Evolutionary conservation across 2,329 filamentous ascomycete species (phyloP), one percentile per base, ranked within the genome.

Genomic region (Fusarium napiforme): DNA sequence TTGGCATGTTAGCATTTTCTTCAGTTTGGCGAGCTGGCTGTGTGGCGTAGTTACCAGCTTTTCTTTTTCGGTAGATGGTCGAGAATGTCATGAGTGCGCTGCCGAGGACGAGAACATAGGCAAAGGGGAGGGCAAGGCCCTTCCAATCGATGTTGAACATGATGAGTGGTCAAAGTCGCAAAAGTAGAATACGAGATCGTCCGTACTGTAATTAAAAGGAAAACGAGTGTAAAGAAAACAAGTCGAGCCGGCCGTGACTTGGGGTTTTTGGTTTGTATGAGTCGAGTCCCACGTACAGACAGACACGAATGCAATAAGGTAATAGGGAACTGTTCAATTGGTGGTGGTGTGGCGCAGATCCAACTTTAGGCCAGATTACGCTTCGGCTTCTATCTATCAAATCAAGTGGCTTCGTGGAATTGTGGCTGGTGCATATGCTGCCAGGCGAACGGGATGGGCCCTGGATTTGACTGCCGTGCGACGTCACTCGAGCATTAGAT

Each of bases 11-110:
- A 74, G 71, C 55, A 50, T 19, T 15, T 36, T 5, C 36, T 37
- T 39, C 5, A 14, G 23, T 11, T 23, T n/a, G 16, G 11, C 16
- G 16, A 23, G 10, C 47, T 23, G 4, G 12, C 4, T 52, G n/a
- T 39, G 28, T 21, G 32, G 47, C 40, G 71, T 85, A 43, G n/a
- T 43, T 43, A 94, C 92, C 86, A 76, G 93, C 92, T 89, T 97
- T 96, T 83, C 96, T 91, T 85, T 96, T 96, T 79, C 96, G 92
- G 84, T 98, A 98, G 72, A 98, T 90, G 64, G 90, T 93, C 53
- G 94, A 97, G 85, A 99, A 99, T 74, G 94, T 96, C 81, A 93
- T 92, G 76, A 99, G 90, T 40, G 95, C 96, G 79, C 95, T 94
- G 79, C 93, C 88, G 62, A 99, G 91, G 67, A 98, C 93, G 76